Evolutionary conservation across 2,329 filamentous ascomycete genomes (phyloP).

Genomic region (Claviceps maximensis): DNA sequence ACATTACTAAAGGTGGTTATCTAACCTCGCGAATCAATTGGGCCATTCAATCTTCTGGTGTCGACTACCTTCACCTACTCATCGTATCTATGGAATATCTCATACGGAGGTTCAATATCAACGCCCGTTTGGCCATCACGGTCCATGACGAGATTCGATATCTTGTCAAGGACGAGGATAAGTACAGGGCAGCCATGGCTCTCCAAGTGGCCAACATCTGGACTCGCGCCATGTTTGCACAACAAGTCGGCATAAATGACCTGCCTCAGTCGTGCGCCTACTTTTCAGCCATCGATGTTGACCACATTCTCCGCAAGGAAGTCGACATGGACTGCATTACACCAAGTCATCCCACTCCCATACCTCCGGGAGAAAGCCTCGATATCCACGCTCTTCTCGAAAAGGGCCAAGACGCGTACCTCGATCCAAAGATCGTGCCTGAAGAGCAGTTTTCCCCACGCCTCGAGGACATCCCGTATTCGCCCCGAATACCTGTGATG

Average conservation of each 20-base stretch:
- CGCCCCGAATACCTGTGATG: constrained; percentile 67
- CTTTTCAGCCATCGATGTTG: constrained; percentile 91
- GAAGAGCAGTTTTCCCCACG: constrained; percentile 37
- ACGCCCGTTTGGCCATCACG: constrained; percentile 78
- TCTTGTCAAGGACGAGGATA: constrained; percentile 71
- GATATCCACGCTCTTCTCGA: constrained; percentile 69
- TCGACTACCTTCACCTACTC: constrained; percentile 91
- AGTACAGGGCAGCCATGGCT: constrained; percentile 82
- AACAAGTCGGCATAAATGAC: constrained; percentile 93
- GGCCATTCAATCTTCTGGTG: constrained; percentile 95
- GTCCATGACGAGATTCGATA: constrained; percentile 98
- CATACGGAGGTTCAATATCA: constrained; percentile 68
- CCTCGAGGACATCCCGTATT: constrained; percentile 53
- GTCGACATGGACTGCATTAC: constrained; percentile 97
- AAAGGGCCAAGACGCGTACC: constrained; percentile 53
- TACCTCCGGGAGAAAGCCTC: constrained; percentile 73
- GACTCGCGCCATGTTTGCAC: constrained; percentile 94
- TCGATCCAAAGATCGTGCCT: constrained; percentile 54
- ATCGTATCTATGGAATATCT: constrained; percentile 94
- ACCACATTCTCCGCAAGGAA: constrained; percentile 91
- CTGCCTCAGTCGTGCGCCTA: constrained; percentile 89
- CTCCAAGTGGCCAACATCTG: constrained; percentile 89
- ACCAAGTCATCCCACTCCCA: constrained; percentile 66
- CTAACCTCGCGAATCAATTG: constrained; percentile 96
- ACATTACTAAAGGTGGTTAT: constrained; percentile 79